phyloP scores from a whole-genome alignment of 306 rosid species.

The Luffa acutangula region DNA sequence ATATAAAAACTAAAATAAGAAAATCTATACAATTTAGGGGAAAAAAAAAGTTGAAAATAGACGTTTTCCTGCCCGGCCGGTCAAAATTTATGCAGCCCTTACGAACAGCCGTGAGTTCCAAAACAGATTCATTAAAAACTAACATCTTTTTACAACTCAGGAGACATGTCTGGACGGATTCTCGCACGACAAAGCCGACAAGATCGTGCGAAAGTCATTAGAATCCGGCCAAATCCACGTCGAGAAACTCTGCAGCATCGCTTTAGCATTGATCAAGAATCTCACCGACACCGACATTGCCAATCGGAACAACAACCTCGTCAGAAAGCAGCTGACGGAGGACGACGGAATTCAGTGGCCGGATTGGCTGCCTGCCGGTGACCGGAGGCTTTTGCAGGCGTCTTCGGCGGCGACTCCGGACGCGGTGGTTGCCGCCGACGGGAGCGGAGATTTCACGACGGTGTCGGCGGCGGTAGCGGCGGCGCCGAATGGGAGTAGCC shows the following conservation, averaged over 20 bases:
- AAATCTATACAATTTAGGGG: too few relatives aligned
- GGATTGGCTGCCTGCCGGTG: constrained; percentile 57
- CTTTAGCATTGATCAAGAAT: constrained; percentile 64
- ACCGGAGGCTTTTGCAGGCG: constrained; percentile 54
- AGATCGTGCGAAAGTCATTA: constrained; percentile 29
- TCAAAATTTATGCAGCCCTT: too few relatives aligned
- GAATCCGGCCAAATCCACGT: constrained; percentile 38
- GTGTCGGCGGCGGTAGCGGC: constrained; percentile 69
- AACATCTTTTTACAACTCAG: background rate
- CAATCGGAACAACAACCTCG: background rate
- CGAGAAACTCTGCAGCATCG: constrained; percentile 67
- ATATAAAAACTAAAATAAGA: too few relatives aligned
- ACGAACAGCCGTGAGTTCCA: too few relatives aligned
- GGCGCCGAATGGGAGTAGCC: constrained; percentile 51
- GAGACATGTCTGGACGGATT: constrained; percentile 82
- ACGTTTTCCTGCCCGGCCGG: too few relatives aligned
- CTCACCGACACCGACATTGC: constrained; percentile 62
- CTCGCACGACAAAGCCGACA: constrained; percentile 46
- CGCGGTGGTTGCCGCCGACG: constrained; percentile 76
- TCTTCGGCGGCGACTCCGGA: constrained; percentile 27
- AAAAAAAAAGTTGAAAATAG: too few relatives aligned
- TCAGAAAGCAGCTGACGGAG: constrained; percentile 27
- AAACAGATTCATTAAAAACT: too few relatives aligned
- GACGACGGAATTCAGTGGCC: constrained; percentile 38
- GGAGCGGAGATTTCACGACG: constrained; percentile 62